phyloP scores from a whole-genome alignment of 2,329 filamentous ascomycete genomes.

The Aspergillus aculeatus region DNA sequence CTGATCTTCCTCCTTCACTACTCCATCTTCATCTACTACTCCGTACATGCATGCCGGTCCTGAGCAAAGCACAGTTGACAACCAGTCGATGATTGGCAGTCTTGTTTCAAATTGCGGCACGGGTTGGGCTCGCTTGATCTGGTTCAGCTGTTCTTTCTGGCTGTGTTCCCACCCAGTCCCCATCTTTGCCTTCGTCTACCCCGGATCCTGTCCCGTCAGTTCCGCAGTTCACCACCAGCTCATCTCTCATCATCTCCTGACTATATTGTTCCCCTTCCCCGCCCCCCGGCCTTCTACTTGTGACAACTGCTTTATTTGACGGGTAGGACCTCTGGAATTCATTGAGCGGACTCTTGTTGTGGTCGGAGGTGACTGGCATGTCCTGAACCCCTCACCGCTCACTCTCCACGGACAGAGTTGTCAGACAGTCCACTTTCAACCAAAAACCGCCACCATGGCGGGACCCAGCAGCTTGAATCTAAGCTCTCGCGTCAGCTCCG shows the following conservation, averaged over 20 bases:
- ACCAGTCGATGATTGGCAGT: conserved; percentile 16
- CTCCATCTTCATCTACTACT: neutral
- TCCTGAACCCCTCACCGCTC: neutral
- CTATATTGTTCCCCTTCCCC: neutral
- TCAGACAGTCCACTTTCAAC: conserved; percentile 8
- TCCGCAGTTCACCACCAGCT: conserved; percentile 6
- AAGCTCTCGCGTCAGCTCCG: conserved; percentile 24
- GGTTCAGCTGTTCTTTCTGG: conserved; percentile 2
- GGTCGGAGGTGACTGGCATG: neutral
- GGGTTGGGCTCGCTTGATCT: conserved; percentile 1
- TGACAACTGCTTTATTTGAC: neutral
- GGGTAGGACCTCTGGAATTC: neutral
- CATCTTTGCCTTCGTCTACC: conserved; percentile 9
- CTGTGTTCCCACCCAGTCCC: conserved; percentile 7
- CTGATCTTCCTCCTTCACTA: neutral
- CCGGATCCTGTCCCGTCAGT: conserved; percentile 15
- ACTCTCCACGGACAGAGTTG: neutral
- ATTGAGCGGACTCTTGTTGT: neutral
- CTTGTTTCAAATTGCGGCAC: conserved; percentile 7
- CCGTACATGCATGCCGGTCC: too few relatives aligned
- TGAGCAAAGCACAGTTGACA: conserved; percentile 1
- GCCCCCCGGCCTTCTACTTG: neutral
- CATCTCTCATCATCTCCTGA: neutral
- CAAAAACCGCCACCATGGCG: conserved; percentile 22
- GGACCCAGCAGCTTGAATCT: conserved; percentile 23